Evolutionary conservation across 1,139 yeast genomes (phyloP), one percentile per base, ranked within the genome.

Genomic region (Blastobotrys arbuscula): DNA sequence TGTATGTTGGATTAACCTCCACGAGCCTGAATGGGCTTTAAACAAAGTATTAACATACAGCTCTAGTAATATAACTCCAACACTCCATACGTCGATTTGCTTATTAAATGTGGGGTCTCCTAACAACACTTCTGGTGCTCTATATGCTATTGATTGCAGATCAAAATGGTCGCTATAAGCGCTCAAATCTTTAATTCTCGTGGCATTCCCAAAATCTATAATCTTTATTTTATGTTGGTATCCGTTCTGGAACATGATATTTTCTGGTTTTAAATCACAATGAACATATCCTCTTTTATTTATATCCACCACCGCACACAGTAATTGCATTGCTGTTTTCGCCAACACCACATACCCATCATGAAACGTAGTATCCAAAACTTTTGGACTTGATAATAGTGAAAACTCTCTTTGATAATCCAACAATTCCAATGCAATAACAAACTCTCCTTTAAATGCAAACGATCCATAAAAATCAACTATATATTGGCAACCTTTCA

Each of bases 181-280:
- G n/a, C 48, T 16, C 16, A 56, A 48, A 20, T 55, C 55, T 10
- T 43, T 15, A 7, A 50, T 44, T 10, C 41, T 36, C 1, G 53
- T 50, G 1, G 63, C 58, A 43, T 59, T 60, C 12, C 63, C 62
- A 24, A 60, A 54, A 40, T 60, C 63, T 19, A 60, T 54, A 6
- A 60, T 40, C 45, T 59, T 59, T 42, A 60, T 45, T 30, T 50
- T 53, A 23, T 46, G 37, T 36, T 42, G 42, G 34, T 48, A 50
- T 21, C 55, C 52, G 18, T 45, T 44, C 15, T 42, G 50, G 42
- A 55, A 59, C 73, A 86, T 68, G 37, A 86, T 76, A 62, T 86
- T 86, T 63, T 86, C 95, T 1, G 95, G 95, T 64, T 86, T 84
- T 55, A 86, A 74, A 63, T 86, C 95, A 65, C 95, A 85, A 60